phyloP scores from a whole-genome alignment of 352 stramenopile species.

The Thraustochytrium sp. region DNA sequence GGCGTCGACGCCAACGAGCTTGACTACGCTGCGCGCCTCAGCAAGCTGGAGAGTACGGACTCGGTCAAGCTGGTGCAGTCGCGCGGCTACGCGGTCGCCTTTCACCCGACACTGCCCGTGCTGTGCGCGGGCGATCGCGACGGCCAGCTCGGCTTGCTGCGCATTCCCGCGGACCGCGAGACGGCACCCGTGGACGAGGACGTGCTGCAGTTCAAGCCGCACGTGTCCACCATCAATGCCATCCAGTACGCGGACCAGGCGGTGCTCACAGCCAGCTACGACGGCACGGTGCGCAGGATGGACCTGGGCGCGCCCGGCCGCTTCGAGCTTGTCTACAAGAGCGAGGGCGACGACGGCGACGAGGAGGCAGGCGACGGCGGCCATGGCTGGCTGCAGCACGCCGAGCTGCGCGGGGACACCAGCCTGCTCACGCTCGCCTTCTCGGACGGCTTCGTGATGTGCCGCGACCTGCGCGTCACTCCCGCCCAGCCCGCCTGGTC shows the following conservation, averaged over 20 bases:
- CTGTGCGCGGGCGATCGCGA: constrained; percentile 21
- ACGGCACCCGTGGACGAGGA: neutral
- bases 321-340: constrained; percentile 21
- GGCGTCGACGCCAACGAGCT: neutral
- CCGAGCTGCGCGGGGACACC: neutral
- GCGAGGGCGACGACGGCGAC: neutral
- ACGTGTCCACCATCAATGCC: constrained; percentile 27
- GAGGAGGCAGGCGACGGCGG: no score
- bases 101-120: neutral
- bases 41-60: neutral
- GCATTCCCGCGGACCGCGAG: neutral
- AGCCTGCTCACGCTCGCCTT: neutral
- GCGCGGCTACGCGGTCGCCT: neutral
- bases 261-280: neutral
- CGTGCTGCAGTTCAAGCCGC: neutral
- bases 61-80: neutral
- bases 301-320: neutral
- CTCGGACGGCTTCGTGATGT: neutral
- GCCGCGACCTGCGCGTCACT: neutral
- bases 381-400: constrained; percentile 31
- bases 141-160: neutral
- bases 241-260: neutral
- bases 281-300: constrained; percentile 18
- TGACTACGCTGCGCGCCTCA: neutral
- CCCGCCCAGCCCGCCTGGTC: neutral